Conservation (phyloP, 768 basidiomycete genomes). For the Naganishia kalamii region DNA sequence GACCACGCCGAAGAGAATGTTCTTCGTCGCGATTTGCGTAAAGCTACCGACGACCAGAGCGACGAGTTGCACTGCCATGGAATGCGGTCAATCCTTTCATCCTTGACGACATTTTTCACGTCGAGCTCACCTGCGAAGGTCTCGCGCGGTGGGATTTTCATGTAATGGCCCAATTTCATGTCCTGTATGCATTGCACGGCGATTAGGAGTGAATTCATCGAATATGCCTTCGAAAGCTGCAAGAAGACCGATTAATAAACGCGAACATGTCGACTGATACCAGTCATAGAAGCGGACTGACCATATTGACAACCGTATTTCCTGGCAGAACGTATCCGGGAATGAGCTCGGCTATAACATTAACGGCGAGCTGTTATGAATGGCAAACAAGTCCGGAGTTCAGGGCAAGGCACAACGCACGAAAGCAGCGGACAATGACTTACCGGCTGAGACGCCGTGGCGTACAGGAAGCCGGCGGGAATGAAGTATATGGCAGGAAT, state of each 20-base stretch:
- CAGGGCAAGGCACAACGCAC: too few relatives aligned
- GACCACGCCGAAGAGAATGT: slow-evolving; percentile 46
- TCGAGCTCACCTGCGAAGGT: slow-evolving; percentile 59
- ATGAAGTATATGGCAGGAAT: slow-evolving; percentile 76
- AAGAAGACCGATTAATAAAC: slow-evolving; percentile 32
- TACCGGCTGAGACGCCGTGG: slow-evolving; percentile 81
- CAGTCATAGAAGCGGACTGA: slow-evolving; percentile 39
- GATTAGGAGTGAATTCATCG: slow-evolving; percentile 71
- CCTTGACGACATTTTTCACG: slow-evolving; percentile 25
- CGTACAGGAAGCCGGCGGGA: slow-evolving; percentile 85
- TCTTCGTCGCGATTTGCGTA: slow-evolving; percentile 49
- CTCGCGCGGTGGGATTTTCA: slow-evolving; percentile 87
- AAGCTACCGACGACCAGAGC: slow-evolving; percentile 44
- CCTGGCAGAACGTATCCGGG: slow-evolving; percentile 81
- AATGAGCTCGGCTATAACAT: slow-evolving; percentile 81
- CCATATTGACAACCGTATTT: slow-evolving; percentile 88
- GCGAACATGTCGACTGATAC: slow-evolving; percentile 35
- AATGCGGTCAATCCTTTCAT: too few relatives aligned
- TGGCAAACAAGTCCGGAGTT: too few relatives aligned
- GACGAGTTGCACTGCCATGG: slow-evolving; percentile 44
- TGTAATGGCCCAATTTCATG: slow-evolving; percentile 68
- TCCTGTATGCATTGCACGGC: slow-evolving; percentile 38
- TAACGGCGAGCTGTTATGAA: slow-evolving; percentile 74
- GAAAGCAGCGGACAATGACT: slow-evolving; percentile 26
- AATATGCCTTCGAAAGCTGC: slow-evolving; percentile 75